These are phyloP conservation scores for Lactarius quietus DNA, from an alignment of 768 basidiomycete species.

Conservation along the genomic window DNA sequence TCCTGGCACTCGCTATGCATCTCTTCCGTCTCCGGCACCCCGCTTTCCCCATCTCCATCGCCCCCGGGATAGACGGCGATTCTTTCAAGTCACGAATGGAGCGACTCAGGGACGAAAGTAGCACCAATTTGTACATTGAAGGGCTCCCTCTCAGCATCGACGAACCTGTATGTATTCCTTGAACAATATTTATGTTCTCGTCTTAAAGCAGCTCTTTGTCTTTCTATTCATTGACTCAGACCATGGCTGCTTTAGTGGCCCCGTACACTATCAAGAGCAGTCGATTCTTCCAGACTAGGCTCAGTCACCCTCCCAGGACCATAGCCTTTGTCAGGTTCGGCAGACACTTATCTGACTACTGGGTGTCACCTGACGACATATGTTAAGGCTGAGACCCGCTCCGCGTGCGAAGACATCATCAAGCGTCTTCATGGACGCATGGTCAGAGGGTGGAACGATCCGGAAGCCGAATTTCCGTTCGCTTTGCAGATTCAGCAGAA, in stretches of 20 bases:
- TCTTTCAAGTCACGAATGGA: constrained; percentile 82
- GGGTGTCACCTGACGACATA: constrained; percentile 4
- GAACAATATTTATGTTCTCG: not conserved
- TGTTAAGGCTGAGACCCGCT: constrained; percentile 62
- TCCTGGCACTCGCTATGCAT: constrained; percentile 64
- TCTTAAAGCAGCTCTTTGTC: not conserved
- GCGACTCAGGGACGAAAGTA: constrained; percentile 56
- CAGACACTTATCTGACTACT: not conserved
- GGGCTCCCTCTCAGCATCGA: constrained; percentile 72
- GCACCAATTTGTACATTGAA: constrained; percentile 81
- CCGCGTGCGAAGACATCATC: constrained; percentile 72
- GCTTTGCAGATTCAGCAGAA: constrained; percentile 76
- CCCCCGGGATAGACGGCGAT: constrained; percentile 24
- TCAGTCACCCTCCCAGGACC: constrained; percentile 72
- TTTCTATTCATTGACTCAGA: constrained; percentile 37
- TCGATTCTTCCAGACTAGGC: constrained; percentile 74
- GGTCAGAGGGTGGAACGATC: constrained; percentile 76
- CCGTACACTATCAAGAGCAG: constrained; percentile 72
- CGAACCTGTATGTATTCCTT: constrained; percentile 45
- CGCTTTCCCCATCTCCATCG: constrained; percentile 14
- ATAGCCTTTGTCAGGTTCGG: constrained; percentile 78
- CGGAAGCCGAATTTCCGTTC: constrained; percentile 72
- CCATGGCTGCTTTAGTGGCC: constrained; percentile 59
- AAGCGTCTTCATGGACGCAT: constrained; percentile 75
- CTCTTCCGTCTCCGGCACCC: constrained; percentile 23